A percentile compares a stretch with the other conserved stretches of the same genome.
These are phyloP conservation scores for Diversispora epigaea DNA, from an alignment of 192 early-diverging fungal species.

Conservation along the genomic window DNA sequence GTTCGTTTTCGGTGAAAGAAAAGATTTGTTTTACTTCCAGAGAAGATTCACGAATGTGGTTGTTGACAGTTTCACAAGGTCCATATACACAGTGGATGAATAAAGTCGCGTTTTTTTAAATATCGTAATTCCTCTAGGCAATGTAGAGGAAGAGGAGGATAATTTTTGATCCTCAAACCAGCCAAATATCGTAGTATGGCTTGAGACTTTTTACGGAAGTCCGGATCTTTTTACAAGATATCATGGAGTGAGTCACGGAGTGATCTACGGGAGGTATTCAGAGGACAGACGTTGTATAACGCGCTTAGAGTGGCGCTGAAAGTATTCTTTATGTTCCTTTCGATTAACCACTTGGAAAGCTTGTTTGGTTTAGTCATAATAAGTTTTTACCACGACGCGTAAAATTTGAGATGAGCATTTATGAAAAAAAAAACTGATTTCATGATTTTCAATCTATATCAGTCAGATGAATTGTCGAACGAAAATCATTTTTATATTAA, in stretches of 20 bases:
- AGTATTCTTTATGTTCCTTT: conserved; percentile 9
- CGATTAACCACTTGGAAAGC: conserved; percentile 9
- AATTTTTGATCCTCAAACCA: conserved; percentile 20
- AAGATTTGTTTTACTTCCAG: background rate
- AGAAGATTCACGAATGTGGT: conserved; percentile 7
- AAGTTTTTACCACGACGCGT: too few relatives aligned
- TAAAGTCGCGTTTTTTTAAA: too few relatives aligned
- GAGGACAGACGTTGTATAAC: conserved; percentile 2
- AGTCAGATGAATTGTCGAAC: too few relatives aligned
- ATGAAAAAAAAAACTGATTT: too few relatives aligned
- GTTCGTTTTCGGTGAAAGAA: conserved; percentile 13
- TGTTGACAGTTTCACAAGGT: background rate
- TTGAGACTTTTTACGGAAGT: conserved; percentile 19
- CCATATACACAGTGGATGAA: conserved; percentile 19
- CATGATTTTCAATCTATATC: too few relatives aligned
- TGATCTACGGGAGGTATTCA: background rate
- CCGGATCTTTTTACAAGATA: background rate
- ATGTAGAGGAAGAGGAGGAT: conserved; percentile 7
- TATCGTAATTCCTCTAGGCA: background rate
- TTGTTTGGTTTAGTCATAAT: too few relatives aligned
- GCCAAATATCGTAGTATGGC: conserved; percentile 17
- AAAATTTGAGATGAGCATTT: too few relatives aligned
- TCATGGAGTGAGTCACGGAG: conserved; percentile 20
- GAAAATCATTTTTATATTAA: too few relatives aligned
- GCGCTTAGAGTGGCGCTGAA: background rate